Evolutionary conservation across 306 rosid genomes (phyloP).

Genomic region (Alnus rubra): DNA sequence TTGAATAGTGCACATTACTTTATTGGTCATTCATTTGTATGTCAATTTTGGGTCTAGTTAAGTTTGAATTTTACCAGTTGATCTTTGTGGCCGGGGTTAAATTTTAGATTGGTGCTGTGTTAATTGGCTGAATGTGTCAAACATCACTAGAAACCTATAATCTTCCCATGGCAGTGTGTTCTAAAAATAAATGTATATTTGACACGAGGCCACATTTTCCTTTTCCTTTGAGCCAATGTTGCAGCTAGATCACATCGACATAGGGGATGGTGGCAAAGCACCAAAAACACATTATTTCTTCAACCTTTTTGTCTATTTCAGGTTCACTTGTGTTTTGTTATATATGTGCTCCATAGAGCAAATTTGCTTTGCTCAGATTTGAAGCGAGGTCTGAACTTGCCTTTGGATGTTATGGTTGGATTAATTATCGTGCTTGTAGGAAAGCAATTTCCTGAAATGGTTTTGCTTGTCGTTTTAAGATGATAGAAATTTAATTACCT

Average conservation of each 20-base stretch:
- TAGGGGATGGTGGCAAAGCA: neutral
- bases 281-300: neutral
- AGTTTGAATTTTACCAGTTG: neutral
- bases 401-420: neutral
- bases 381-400: neutral
- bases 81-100: neutral
- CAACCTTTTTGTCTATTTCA: neutral
- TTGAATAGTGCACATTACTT: neutral
- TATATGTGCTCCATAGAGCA: neutral
- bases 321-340: neutral
- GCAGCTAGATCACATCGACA: neutral
- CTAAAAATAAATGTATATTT: neutral
- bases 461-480: too few species aligned
- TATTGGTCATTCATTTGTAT: neutral
- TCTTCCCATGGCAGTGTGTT: neutral
- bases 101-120: neutral
- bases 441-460: neutral
- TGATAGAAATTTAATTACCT: neutral
- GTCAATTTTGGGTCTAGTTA: neutral
- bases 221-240: neutral
- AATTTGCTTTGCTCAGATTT: neutral
- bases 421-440: neutral
- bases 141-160: neutral
- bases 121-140: neutral
- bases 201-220: neutral